Percentiles rank a stretch among this genome's conserved stretches.
These are phyloP conservation scores for Neolentinus lepideus DNA, from an alignment of 1,284 basidiomycete genomes.

Conservation along the genomic window DNA sequence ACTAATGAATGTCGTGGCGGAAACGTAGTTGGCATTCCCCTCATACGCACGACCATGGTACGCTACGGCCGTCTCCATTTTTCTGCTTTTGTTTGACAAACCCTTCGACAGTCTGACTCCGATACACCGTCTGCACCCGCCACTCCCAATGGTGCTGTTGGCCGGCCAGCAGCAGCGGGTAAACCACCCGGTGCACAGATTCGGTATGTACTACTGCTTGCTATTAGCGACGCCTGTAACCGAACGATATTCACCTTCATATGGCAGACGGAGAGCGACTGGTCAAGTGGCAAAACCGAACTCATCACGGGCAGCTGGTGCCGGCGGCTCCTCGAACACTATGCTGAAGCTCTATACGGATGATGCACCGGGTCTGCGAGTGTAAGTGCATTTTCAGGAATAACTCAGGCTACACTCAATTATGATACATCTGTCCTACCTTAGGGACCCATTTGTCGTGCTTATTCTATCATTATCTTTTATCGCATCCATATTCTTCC, in stretches of 20 bases:
- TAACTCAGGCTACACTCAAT: background rate
- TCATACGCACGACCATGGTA: background rate
- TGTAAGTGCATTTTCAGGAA: constrained; percentile 55
- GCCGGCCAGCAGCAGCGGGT: constrained; percentile 1
- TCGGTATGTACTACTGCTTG: background rate
- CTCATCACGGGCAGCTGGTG: constrained; percentile 88
- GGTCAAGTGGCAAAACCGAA: constrained; percentile 72
- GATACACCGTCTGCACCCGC: background rate
- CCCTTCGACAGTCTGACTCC: constrained; percentile 1
- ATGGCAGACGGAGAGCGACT: constrained; percentile 71
- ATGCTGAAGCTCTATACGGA: constrained; percentile 99
- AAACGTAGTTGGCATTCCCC: background rate
- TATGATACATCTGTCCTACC: constrained; percentile 2
- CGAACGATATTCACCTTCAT: background rate
- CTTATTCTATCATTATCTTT: constrained; percentile 95
- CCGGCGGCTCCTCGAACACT: constrained; percentile 93
- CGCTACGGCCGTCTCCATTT: background rate
- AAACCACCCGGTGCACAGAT: constrained; percentile 3
- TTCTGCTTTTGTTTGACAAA: too few species aligned
- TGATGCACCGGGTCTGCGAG: constrained; percentile 92
- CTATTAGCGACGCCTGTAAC: background rate
- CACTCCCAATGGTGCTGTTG: background rate
- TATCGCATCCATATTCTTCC: constrained; percentile 98
- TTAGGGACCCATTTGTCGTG: constrained; percentile 95
- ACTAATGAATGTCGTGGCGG: background rate